These are phyloP conservation scores for Tulasnella sp. DNA, from an alignment of 768 basidiomycete species.

Conservation along the genomic window DNA sequence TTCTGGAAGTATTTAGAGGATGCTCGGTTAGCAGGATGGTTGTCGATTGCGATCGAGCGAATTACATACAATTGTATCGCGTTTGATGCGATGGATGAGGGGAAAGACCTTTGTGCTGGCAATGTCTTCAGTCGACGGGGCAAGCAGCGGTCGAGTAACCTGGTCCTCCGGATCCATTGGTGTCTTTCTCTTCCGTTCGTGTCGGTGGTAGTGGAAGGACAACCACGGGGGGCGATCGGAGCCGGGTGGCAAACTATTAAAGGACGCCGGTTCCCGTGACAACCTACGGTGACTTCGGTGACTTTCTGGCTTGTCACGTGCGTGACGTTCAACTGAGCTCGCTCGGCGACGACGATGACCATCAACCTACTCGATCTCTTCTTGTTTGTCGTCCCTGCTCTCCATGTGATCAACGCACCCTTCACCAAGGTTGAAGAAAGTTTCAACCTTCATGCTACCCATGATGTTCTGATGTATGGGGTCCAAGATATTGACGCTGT, in stretches of 20 bases:
- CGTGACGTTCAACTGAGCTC: too few species aligned
- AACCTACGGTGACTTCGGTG: too few species aligned
- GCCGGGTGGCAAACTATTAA: too few species aligned
- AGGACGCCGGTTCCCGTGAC: too few species aligned
- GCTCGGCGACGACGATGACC: not conserved
- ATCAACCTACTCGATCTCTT: conserved; percentile 15
- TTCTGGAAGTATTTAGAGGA: conserved; percentile 25
- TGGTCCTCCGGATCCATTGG: conserved; percentile 12
- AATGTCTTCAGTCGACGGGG: not conserved
- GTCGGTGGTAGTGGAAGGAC: too few species aligned
- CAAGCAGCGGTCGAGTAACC: not conserved
- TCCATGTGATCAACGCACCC: conserved; percentile 65
- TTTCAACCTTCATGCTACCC: conserved; percentile 84
- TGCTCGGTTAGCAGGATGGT: conserved; percentile 25
- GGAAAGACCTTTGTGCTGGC: conserved; percentile 44
- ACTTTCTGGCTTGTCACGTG: too few species aligned
- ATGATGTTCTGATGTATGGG: conserved; percentile 79
- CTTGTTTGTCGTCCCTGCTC: conserved; percentile 12
- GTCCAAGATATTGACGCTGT: conserved; percentile 39
- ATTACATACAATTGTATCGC: conserved; percentile 46
- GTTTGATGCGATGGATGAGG: conserved; percentile 59
- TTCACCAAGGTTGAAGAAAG: conserved; percentile 97
- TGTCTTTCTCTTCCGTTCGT: too few species aligned
- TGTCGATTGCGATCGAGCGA: conserved; percentile 1
- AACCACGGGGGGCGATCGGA: too few species aligned